A percentile compares a stretch with the other conserved stretches of the same genome.
These are phyloP conservation scores for Saccharomycopsis olivae DNA, from an alignment of 805 yeast genomes.

Conservation along the genomic window DNA sequence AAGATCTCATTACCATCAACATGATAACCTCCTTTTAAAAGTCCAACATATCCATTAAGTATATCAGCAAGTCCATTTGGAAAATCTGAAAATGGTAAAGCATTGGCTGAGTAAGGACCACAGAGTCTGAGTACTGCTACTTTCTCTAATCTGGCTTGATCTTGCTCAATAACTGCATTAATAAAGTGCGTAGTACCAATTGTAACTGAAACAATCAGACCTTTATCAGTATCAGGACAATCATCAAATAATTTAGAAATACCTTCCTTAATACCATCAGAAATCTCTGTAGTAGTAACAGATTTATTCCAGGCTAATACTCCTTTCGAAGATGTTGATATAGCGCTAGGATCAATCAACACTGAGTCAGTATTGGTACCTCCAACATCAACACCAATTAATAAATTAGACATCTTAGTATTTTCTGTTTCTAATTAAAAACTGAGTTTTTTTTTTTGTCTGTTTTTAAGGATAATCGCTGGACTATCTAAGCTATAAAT, in stretches of 20 bases:
- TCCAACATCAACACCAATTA: slow-evolving; percentile 40
- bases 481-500: too few relatives aligned
- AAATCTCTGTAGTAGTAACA: slow-evolving; percentile 34
- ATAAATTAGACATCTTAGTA: too few relatives aligned
- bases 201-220: slow-evolving; percentile 32
- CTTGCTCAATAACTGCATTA: slow-evolving; percentile 39
- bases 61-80: slow-evolving; percentile 29
- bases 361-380: slow-evolving; percentile 44
- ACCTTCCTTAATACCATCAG: slow-evolving; percentile 32
- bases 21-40: slow-evolving; percentile 32
- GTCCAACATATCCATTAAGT: slow-evolving; percentile 28
- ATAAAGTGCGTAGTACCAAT: slow-evolving; percentile 44
- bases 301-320: slow-evolving; percentile 34
- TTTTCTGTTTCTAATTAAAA: slow-evolving; percentile 29
- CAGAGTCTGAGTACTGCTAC: slow-evolving; percentile 38
- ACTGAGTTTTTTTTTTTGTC: slow-evolving; percentile 27
- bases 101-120: slow-evolving; percentile 31
- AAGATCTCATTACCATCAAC: slow-evolving; percentile 33
- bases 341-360: slow-evolving; percentile 28
- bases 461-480: slow-evolving; percentile 29
- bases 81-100: slow-evolving; percentile 35
- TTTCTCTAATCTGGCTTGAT: slow-evolving; percentile 29
- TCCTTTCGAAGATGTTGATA: slow-evolving; percentile 23
- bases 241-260: slow-evolving; percentile 26
- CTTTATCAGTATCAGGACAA: too few relatives aligned